Percentiles rank a stretch among this genome's conserved stretches.
Evolutionary conservation across 352 stramenopile genomes (phyloP).

Genomic region (Phytopythium chamaehyphon): DNA sequence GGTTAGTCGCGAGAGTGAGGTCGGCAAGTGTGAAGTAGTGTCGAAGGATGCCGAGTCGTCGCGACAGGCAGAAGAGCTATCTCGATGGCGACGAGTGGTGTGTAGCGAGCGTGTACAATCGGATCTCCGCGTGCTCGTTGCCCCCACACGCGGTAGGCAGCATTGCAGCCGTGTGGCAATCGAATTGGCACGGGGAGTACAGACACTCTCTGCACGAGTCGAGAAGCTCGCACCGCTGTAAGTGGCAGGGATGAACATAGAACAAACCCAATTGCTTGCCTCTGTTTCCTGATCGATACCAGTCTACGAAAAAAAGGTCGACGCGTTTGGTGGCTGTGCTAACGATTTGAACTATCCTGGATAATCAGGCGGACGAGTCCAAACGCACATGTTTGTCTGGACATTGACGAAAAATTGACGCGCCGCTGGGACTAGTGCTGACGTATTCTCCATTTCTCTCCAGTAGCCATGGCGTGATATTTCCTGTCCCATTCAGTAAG

Average conservation of each 20-base stretch:
- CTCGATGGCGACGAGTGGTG: constrained; percentile 23
- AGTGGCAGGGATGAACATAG: constrained; percentile 1
- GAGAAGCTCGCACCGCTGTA: constrained; percentile 33
- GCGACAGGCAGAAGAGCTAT: neutral
- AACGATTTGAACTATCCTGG: neutral
- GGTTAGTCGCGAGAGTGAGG: constrained; percentile 3
- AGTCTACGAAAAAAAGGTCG: neutral
- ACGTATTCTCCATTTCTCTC: constrained; percentile 44
- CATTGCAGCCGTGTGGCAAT: constrained; percentile 27
- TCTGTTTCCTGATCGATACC: neutral
- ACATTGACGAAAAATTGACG: constrained; percentile 44
- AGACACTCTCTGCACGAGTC: constrained; percentile 27
- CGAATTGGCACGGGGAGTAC: constrained; percentile 40
- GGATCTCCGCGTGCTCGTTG: constrained; percentile 32
- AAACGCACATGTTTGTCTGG: constrained; percentile 31
- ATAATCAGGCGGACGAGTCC: constrained; percentile 16
- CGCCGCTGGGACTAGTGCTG: constrained; percentile 15
- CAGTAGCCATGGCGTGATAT: constrained; percentile 18
- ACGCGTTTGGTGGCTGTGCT: neutral
- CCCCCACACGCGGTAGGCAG: constrained; percentile 10
- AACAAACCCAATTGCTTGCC: neutral
- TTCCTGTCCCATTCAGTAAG: constrained; percentile 8
- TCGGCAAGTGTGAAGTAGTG: neutral
- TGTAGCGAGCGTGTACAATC: constrained; percentile 46
- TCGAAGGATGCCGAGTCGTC: neutral